Percentiles rank a stretch among this genome's conserved stretches.
Evolutionary conservation across 371 early-diverging fungal genomes (phyloP).

Genomic region (Syncephalastrum racemosum): DNA sequence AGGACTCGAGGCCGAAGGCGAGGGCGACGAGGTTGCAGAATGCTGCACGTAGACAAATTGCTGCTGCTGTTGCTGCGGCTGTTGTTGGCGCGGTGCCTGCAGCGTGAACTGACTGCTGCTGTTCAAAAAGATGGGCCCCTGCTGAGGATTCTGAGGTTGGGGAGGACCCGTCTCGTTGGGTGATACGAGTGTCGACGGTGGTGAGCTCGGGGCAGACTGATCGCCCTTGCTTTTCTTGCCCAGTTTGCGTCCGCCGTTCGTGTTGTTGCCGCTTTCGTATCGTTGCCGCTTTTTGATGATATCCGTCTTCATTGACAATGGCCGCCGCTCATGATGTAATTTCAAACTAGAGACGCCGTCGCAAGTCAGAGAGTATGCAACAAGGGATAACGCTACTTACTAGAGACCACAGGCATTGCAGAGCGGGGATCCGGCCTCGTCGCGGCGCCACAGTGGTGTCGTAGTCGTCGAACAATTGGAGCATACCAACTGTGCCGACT

Average conservation of each 20-base stretch:
- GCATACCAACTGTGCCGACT: conserved; percentile 61
- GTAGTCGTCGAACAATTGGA: conserved; percentile 84
- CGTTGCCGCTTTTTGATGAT: conserved; percentile 80
- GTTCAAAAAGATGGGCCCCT: no score
- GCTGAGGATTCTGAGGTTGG: not conserved
- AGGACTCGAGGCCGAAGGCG: no score
- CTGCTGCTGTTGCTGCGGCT: conserved; percentile 8
- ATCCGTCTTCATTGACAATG: conserved; percentile 71
- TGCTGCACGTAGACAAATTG: not conserved
- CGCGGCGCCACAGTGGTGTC: conserved; percentile 96
- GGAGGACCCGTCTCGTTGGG: conserved; percentile 1
- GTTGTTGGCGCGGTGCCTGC: not conserved
- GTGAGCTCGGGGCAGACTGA: conserved; percentile 15
- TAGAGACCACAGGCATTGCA: conserved; percentile 98
- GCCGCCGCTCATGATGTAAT: conserved; percentile 80
- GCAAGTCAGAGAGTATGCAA: no score
- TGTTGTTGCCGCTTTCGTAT: conserved; percentile 48
- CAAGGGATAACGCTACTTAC: conserved; percentile 32
- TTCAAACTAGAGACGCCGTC: conserved; percentile 48
- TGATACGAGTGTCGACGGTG: not conserved
- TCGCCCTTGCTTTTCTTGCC: conserved; percentile 18
- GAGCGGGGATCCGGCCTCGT: conserved; percentile 76
- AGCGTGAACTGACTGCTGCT: no score
- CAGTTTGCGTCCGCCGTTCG: conserved; percentile 11
- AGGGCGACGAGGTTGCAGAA: no score